Base-by-base conservation (phyloP, 2,329 filamentous ascomycete species). In the Fusarium zealandicum region DNA sequence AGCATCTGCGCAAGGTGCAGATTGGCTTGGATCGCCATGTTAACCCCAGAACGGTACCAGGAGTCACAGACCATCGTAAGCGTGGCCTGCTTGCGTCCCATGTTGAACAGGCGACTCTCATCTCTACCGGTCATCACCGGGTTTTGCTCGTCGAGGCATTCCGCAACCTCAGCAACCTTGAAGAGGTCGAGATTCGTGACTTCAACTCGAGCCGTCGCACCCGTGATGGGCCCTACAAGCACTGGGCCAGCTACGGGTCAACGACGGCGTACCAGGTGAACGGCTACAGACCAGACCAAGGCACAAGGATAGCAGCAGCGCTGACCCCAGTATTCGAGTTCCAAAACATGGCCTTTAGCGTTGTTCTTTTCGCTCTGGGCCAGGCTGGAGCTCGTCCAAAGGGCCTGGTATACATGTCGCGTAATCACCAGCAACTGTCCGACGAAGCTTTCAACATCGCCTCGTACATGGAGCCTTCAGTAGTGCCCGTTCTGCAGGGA, bases 111-210 rank as follows among this genome's bases (percentile, higher is more conserved):
- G 55, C 61, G 6, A 64, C 64, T 5, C 60, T 82, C 25, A 51
- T 76, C 27, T 61, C 64, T 13, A 79, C 76, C 1, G 83, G 84
- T 0, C 66, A 73, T 2, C 81, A 82, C 18, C 69, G 76, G 1
- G 75, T 80, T 6, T 77, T 88, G 77, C 77, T 89, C 13, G 72
- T 76, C 0, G 76, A 82, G 27, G 86, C 85, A 2, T 82, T 89
- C 45, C 63, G 69, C 9, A 79, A 81, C 28, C 74, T 90, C 4
- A 66, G 70, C 0, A 82, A 83, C 47, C 77, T 89, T 5, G 71
- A 81, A 25, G 82, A 78, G 0, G 69, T 89, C 12, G 81, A 83
- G 18, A 72, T 89, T 18, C 80, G 86, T 14, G 83, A 89, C 65
- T 87, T 82, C 70, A 74, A 80, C 64, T 81, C 81, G 0, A 17